phyloP scores from a whole-genome alignment of 257 asterid genomes.

The Linaria vulgaris region DNA sequence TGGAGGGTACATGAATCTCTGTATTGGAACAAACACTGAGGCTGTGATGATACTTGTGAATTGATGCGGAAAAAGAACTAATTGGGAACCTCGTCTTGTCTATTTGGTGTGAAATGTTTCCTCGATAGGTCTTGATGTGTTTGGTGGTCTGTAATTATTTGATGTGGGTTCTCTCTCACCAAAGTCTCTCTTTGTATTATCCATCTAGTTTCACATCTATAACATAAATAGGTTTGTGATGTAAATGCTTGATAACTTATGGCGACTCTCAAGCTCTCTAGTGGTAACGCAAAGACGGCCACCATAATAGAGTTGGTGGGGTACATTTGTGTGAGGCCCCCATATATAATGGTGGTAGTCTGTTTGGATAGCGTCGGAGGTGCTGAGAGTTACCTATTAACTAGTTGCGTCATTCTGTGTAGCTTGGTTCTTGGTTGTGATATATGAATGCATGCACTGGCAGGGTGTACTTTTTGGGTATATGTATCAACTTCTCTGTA shows the following conservation, averaged over 20 bases:
- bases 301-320: no score
- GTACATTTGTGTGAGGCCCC: no score
- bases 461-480: no score
- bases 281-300: no score
- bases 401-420: no score
- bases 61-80: constrained; percentile 27
- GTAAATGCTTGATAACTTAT: constrained; percentile 20
- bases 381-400: no score
- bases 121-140: constrained; percentile 36
- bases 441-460: no score
- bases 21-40: constrained; percentile 28
- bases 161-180: constrained; percentile 27
- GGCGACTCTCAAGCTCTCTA: no score
- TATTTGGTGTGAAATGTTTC: constrained; percentile 38
- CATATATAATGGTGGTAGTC: no score
- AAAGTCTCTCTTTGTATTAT: constrained; percentile 24
- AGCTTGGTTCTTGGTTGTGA: no score
- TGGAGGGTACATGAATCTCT: constrained; percentile 17
- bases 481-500: no score
- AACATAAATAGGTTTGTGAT: constrained; percentile 23
- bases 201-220: constrained; percentile 23
- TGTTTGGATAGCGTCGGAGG: no score
- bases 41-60: constrained; percentile 29
- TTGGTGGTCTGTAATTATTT: constrained; percentile 53
- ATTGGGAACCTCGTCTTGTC: constrained; percentile 26